Evolutionary conservation across 2,329 filamentous ascomycete species (phyloP).

Genomic region (Nannizziopsis barbatae): DNA sequence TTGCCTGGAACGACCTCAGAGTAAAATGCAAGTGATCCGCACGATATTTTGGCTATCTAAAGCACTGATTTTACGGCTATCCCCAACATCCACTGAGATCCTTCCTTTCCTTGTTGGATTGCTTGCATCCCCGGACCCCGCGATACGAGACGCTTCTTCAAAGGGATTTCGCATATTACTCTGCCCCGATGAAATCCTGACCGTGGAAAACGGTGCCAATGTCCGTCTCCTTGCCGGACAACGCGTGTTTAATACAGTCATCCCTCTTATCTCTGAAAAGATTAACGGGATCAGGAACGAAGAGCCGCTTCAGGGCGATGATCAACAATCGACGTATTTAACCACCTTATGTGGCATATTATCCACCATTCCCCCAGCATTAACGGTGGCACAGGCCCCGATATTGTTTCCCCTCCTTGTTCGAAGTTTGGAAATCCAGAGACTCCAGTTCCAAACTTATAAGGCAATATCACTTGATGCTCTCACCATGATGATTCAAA

Average conservation of each 20-base stretch:
- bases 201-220: slow-evolving; percentile 49
- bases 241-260: slow-evolving; percentile 49
- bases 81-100: slow-evolving; percentile 40
- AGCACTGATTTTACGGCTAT: slow-evolving; percentile 46
- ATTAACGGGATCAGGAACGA: slow-evolving; percentile 35
- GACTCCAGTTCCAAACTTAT: slow-evolving; percentile 39
- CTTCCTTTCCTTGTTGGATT: slow-evolving; percentile 41
- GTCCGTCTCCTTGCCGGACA: slow-evolving; percentile 54
- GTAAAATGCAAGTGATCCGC: slow-evolving; percentile 37
- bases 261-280: slow-evolving; percentile 45
- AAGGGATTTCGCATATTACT: slow-evolving; percentile 50
- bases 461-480: slow-evolving; percentile 52
- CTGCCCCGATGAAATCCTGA: slow-evolving; percentile 50
- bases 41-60: slow-evolving; percentile 52
- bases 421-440: slow-evolving; percentile 49
- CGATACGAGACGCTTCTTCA: slow-evolving; percentile 42
- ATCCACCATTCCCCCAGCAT: slow-evolving; percentile 46
- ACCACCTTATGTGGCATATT: slow-evolving; percentile 53
- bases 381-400: slow-evolving; percentile 49
- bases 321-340: slow-evolving; percentile 49
- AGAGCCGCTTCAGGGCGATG: slow-evolving; percentile 16
- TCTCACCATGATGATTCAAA: slow-evolving; percentile 46
- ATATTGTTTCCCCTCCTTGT: slow-evolving; percentile 50
- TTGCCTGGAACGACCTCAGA: slow-evolving; percentile 13
- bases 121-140: slow-evolving; percentile 35